Base-by-base conservation (phyloP, 2,329 filamentous ascomycete genomes). In the Gaeumannomyces tritici region DNA sequence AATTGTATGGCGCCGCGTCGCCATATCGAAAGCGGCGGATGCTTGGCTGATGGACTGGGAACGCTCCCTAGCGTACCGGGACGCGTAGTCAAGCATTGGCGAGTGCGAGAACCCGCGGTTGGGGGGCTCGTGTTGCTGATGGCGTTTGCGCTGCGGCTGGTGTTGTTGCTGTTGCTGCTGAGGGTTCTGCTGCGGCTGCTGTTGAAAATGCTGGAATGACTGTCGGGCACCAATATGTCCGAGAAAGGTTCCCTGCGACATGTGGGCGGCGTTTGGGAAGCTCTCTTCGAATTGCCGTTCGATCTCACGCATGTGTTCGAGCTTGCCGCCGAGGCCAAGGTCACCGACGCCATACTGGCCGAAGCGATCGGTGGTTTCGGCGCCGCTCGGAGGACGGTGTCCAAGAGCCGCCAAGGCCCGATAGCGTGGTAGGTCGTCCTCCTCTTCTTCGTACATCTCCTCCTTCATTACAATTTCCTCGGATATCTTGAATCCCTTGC, bases 381-480 rank as follows among this genome's bases (percentile, higher is more conserved):
- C 73, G 1, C 84, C 85, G 21, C 77, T 77, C 2, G 83, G 87
- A 66, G 85, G 81, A 63, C 89, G 76, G 67, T 87, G 82, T 3
- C 84, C 80, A 18, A 84, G 84, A 35, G 91, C 76, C 24, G 51
- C 56, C 51, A 85, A 81, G 70, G 87, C 89, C 62, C 86, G 84
- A 64, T 85, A 81, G 1, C 42, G 42, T 9, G 88, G 86, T 28
- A 90, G 72, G 63, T 93, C 89, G 67, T 96, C 90, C 61, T 96
- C 92, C 70, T 96, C 90, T 73, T 96, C 93, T 70, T 96, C 92
- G 71, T 97, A 97, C 91, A 96, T 96, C 73, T 96, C 91, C 73
- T 96, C 93, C 65, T 91, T 92, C 67, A 89, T 79, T 15, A 96
- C 92, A 75, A 95, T 92, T 70, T 95, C 84, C 73, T 93, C 89